Base-by-base conservation (phyloP, 1,284 basidiomycete species). In the Meripilus lineatus region DNA sequence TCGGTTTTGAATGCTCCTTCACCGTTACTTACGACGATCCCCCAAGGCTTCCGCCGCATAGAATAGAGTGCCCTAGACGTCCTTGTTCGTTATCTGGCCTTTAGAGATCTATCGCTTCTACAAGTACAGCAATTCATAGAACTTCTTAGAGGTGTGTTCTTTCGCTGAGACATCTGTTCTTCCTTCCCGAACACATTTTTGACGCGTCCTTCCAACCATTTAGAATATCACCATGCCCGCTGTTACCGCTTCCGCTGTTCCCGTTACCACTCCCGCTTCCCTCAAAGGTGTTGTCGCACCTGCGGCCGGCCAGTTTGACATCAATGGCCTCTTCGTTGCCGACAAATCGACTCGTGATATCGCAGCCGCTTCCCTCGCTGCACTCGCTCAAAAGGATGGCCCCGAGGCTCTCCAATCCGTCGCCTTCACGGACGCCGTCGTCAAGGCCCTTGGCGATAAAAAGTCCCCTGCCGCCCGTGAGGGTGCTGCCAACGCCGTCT, bases 361-460 rank as follows among this genome's bases (percentile, higher is more conserved):
- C 47, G 82, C 89, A 34, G 82, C 79, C 52, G 69, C 78, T 55
- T 73, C 81, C 45, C 78, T 97, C 56, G 84, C 80, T 56, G 75
- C 81, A 46, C 69, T 79, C 61, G 80, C 79, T 57, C 81, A 90
- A 82, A 89, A 89, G 70, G 82, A 93, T 55, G 93, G 93, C 62
- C 87, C 92, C 53, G 69, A 83, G 52, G 86, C 84, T 59, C 79
- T 98, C 62, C 75, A 78, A 57, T 74, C 82, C 56, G 73, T 84
- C 51, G 88, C 81, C 56, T 89, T 96, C 69, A 72, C 74, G 47
- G 84, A 87, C 52, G 91, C 92, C 57, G 72, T 84, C 56, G 63
- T 91, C 67, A 93, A 90, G 78, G 86, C 87, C 46, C 84, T 93
- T 52, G 75, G 74, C 65, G 92, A 95, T 81, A 95, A 94, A 82